A percentile compares a stretch with the other conserved stretches of the same genome.
These are phyloP conservation scores for Mucor piriformis DNA, from an alignment of 371 early-diverging fungal genomes.

Conservation along the genomic window DNA sequence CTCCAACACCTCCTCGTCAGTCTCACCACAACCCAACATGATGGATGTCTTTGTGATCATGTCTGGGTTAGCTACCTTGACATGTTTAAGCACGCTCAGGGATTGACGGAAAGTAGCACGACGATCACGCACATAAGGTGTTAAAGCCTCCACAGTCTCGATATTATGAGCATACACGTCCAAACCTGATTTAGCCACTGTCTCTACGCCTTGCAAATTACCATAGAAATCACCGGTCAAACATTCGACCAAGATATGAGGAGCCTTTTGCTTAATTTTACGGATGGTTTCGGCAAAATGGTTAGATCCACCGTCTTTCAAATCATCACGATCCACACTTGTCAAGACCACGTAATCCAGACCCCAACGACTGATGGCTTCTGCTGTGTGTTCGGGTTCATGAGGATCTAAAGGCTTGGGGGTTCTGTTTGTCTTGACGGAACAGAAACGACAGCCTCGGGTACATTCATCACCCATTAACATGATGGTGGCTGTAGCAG, in stretches of 20 bases:
- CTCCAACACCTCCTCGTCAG: slow-evolving; percentile 89
- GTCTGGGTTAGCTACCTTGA: slow-evolving; percentile 77
- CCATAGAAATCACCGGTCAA: slow-evolving; percentile 96
- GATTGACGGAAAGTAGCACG: slow-evolving; percentile 95
- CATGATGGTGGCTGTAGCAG: slow-evolving; percentile 99
- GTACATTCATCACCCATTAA: slow-evolving; percentile 99
- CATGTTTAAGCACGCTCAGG: slow-evolving; percentile 84
- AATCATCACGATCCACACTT: slow-evolving; percentile 96
- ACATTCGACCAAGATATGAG: slow-evolving; percentile 94
- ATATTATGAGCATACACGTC: slow-evolving; percentile 99
- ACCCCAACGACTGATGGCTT: slow-evolving; percentile 95
- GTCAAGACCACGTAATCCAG: slow-evolving; percentile 97
- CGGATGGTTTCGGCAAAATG: slow-evolving; percentile 94
- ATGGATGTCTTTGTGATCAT: slow-evolving; percentile 96
- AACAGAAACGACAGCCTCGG: slow-evolving; percentile 97
- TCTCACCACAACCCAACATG: slow-evolving; percentile 98
- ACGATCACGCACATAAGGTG: slow-evolving; percentile 91
- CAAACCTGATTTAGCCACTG: slow-evolving; percentile 87
- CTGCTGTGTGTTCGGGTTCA: slow-evolving; percentile 95
- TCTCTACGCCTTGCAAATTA: slow-evolving; percentile 73
- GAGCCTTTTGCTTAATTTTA: slow-evolving; percentile 85
- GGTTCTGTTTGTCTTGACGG: slow-evolving; percentile 92
- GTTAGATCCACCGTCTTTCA: slow-evolving; percentile 89
- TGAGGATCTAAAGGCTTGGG: slow-evolving; percentile 90
- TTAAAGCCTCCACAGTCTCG: slow-evolving; percentile 94